phyloP scores from a whole-genome alignment of 768 basidiomycete species.

The Lentinus brumalis region DNA sequence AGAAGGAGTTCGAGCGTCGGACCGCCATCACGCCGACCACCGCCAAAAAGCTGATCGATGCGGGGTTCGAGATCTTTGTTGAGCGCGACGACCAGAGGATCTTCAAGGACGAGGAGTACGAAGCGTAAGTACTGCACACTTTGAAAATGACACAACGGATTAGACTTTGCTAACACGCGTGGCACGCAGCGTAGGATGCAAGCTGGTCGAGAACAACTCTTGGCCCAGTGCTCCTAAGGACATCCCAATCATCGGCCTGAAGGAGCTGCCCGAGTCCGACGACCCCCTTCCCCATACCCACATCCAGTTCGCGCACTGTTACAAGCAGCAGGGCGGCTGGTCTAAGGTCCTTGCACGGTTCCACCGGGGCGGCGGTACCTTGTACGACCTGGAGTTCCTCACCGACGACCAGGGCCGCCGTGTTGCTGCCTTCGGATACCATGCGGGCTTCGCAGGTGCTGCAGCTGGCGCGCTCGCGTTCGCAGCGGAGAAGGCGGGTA shows the following conservation, averaged over 20 bases:
- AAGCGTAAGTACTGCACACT: slow-evolving; percentile 61
- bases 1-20: slow-evolving; percentile 91
- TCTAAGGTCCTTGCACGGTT: slow-evolving; percentile 83
- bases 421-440: slow-evolving; percentile 97
- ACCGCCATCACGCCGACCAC: slow-evolving; percentile 92
- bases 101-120: slow-evolving; percentile 91
- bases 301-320: slow-evolving; percentile 98
- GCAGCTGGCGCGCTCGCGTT: slow-evolving; percentile 86
- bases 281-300: slow-evolving; percentile 90
- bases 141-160: background rate
- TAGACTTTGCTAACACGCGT: background rate
- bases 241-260: slow-evolving; percentile 89
- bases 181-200: slow-evolving; percentile 78
- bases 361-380: slow-evolving; percentile 74
- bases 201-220: slow-evolving; percentile 80
- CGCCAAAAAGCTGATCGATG: slow-evolving; percentile 83
- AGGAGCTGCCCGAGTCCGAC: slow-evolving; percentile 87
- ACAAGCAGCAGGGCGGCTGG: slow-evolving; percentile 96
- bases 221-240: slow-evolving; percentile 82
- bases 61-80: slow-evolving; percentile 87
- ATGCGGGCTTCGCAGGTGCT: slow-evolving; percentile 98
- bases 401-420: slow-evolving; percentile 82
- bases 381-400: slow-evolving; percentile 97
- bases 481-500: slow-evolving; percentile 63
- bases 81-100: slow-evolving; percentile 94